Evolutionary conservation across 768 basidiomycete genomes (phyloP), one percentile per base, ranked within the genome.

Genomic region (Lyophyllum atratum): DNA sequence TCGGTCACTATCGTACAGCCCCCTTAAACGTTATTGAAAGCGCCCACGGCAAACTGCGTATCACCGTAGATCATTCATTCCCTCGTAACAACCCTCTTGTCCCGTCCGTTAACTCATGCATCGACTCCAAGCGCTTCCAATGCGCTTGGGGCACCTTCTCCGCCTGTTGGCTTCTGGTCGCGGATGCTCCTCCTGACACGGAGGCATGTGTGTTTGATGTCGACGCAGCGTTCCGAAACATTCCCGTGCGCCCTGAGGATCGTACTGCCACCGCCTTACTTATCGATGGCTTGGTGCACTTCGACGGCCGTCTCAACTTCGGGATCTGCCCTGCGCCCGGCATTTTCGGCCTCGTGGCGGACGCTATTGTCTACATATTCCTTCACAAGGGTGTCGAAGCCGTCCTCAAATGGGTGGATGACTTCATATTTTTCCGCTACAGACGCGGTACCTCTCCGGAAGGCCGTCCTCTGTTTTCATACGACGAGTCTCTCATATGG

Each of bases 1-100:
- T 55, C n/a, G 54, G 46, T 33, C 45, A 45, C 24, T 54, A 31
- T 54, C 19, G 28, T 21, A 54, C 52, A 3, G 43, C 31, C 19
- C 52, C 52, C 34, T 31, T 54, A 19, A 34, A 43, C 17, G 43
- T 54, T 9, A 44, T 46, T 21, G 21, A 54, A n/a, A 28, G 22
- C 10, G 28, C 29, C 8, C 5, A 4, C 24, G 29, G 43, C 25
- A 54, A 54, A 46, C 29, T 21, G n/a, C 42, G 29, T 6, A 21
- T 44, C 25, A 54, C 44, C 31, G 52, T 54, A 21, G 44, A 54
- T n/a, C 52, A 54, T 19, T 54, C 29, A 9, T 54, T 43, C 15
- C 52, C 43, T 24, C 25, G 26, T 19, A 28, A 48, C 24, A 12
- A 48, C 22, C 46, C 46, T 8, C 9, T 14, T 15, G 26, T 48